Conservation (phyloP, 2,329 filamentous ascomycete genomes). For the Zasmidium angulare region DNA sequence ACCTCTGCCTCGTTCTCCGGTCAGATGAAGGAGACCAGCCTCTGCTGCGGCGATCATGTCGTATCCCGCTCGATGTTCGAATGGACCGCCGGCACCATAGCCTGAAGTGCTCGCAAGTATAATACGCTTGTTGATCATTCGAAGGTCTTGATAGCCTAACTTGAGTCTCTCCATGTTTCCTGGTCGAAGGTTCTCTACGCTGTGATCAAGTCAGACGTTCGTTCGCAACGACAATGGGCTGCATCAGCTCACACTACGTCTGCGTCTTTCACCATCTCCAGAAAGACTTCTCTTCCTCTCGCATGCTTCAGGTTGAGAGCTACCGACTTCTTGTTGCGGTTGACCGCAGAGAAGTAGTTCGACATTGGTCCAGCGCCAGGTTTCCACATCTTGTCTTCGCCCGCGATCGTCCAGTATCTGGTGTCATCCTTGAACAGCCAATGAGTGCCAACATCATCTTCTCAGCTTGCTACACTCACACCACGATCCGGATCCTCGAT, state of each 20-base stretch:
- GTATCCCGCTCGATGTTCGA: slow-evolving; percentile 45
- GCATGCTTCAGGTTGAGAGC: slow-evolving; percentile 42
- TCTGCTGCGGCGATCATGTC: slow-evolving; percentile 48
- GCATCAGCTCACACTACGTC: slow-evolving; percentile 37
- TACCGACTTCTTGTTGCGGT: slow-evolving; percentile 48
- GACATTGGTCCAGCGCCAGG: slow-evolving; percentile 23
- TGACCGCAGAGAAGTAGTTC: slow-evolving; percentile 45
- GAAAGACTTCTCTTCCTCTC: slow-evolving; percentile 35
- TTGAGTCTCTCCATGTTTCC: slow-evolving; percentile 44
- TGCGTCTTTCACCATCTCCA: slow-evolving; percentile 36
- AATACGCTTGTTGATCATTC: slow-evolving; percentile 39
- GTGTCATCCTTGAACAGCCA: slow-evolving; percentile 26
- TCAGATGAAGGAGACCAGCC: slow-evolving; percentile 46
- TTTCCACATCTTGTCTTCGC: slow-evolving; percentile 29
- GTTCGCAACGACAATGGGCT: neutral
- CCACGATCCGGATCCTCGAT: slow-evolving; percentile 30
- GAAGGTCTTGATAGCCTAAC: slow-evolving; percentile 42
- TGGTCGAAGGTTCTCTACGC: slow-evolving; percentile 46
- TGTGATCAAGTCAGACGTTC: neutral
- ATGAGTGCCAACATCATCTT: neutral
- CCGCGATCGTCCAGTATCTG: slow-evolving; percentile 27
- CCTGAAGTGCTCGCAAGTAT: slow-evolving; percentile 48
- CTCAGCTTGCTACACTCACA: slow-evolving; percentile 1
- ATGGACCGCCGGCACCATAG: slow-evolving; percentile 45
- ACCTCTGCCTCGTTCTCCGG: slow-evolving; percentile 41